These are phyloP conservation scores for Micromonas commoda DNA, from an alignment of 139 green algal genomes.

Conservation along the genomic window DNA sequence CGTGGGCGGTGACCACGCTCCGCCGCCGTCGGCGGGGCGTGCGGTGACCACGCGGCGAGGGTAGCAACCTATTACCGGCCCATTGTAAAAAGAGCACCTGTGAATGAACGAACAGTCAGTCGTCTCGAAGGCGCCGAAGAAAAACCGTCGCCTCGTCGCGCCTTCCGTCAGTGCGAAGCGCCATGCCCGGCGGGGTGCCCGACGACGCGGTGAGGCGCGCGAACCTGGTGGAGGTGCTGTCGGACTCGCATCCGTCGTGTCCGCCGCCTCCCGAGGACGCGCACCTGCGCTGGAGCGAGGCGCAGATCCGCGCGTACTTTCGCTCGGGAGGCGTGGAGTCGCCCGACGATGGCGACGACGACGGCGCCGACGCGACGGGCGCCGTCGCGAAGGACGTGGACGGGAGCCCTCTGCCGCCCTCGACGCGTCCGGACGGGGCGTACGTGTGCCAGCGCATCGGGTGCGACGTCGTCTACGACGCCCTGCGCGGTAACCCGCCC, in stretches of 20 bases:
- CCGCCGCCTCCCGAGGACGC: neutral
- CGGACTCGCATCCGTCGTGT: neutral
- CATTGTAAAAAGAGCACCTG: no score
- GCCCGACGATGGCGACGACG: neutral
- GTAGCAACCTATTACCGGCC: no score
- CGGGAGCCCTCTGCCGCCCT: neutral
- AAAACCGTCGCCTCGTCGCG: no score
- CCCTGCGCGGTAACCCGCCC: neutral
- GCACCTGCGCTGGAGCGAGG: neutral
- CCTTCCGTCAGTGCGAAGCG: no score
- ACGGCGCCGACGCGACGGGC: slow-evolving; percentile 12
- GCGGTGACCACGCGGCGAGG: no score
- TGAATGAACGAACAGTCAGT: no score
- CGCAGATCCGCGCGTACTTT: neutral
- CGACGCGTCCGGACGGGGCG: neutral
- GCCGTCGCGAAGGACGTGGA: no score
- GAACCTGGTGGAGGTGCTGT: neutral
- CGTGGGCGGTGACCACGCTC: no score
- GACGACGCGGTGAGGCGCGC: neutral
- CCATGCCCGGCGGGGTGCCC: neutral
- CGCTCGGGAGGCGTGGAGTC: neutral
- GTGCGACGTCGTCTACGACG: slow-evolving; percentile 27
- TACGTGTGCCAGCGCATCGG: slow-evolving; percentile 24
- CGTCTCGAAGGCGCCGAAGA: no score
- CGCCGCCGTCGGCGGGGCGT: no score